Conservation (phyloP, 495 filamentous ascomycete genomes). For the Tuber brumale region DNA sequence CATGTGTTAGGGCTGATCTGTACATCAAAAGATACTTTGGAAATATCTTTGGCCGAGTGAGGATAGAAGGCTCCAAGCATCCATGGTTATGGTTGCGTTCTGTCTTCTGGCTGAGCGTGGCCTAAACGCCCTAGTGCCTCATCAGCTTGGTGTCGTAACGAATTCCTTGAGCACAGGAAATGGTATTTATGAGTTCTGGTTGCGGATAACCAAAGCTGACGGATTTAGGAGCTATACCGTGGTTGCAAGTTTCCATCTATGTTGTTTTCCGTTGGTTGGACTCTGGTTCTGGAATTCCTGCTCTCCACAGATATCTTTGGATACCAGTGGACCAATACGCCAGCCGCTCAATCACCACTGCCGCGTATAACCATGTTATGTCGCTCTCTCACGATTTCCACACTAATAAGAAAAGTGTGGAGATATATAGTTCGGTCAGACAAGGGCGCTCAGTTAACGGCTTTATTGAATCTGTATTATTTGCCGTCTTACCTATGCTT, state of each 20-base stretch:
- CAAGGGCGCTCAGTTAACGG: slow-evolving; percentile 58
- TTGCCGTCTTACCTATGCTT: slow-evolving; percentile 62
- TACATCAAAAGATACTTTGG: slow-evolving; percentile 50
- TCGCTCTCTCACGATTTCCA: slow-evolving; percentile 74
- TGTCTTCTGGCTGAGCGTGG: slow-evolving; percentile 58
- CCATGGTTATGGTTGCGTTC: slow-evolving; percentile 52
- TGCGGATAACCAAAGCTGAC: slow-evolving; percentile 22
- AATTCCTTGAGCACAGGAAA: slow-evolving; percentile 48
- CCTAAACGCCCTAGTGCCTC: slow-evolving; percentile 59
- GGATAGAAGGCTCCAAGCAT: slow-evolving; percentile 51
- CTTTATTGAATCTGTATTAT: slow-evolving; percentile 61
- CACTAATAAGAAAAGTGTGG: slow-evolving; percentile 63
- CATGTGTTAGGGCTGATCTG: slow-evolving; percentile 3
- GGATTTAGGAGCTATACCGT: slow-evolving; percentile 46
- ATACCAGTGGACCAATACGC: slow-evolving; percentile 61
- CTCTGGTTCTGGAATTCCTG: slow-evolving; percentile 53
- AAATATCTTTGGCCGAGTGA: slow-evolving; percentile 61
- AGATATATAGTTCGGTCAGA: slow-evolving; percentile 60
- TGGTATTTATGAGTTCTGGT: slow-evolving; percentile 24
- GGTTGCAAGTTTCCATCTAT: slow-evolving; percentile 53
- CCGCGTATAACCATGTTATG: slow-evolving; percentile 70
- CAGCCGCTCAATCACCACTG: slow-evolving; percentile 54
- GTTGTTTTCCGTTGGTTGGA: slow-evolving; percentile 51
- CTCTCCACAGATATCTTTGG: slow-evolving; percentile 57
- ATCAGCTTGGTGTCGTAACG: slow-evolving; percentile 59